These are phyloP conservation scores for Thinopyrum obtusiflorum DNA, from an alignment of 202 grass and related monocot genomes.

Conservation along the genomic window DNA sequence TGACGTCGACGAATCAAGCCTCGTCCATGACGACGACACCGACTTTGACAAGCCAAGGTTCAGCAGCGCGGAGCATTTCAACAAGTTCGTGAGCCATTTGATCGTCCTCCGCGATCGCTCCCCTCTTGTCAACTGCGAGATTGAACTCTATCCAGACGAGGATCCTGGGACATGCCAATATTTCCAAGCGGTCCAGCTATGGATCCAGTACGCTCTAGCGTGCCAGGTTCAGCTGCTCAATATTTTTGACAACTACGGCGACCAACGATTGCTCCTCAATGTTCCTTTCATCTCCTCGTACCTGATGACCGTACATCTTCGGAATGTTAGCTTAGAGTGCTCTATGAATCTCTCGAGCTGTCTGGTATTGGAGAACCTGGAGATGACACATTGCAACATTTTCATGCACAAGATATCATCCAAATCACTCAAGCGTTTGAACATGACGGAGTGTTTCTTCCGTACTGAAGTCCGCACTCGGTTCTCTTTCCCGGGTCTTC, in stretches of 20 bases:
- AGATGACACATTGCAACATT: no score
- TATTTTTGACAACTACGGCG: not conserved
- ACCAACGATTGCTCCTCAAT: not conserved
- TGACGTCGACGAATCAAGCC: no score
- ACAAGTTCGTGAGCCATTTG: not conserved
- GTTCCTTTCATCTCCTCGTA: not conserved
- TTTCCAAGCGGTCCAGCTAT: not conserved
- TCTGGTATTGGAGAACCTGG: no score
- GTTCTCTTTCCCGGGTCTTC: no score
- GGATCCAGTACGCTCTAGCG: not conserved
- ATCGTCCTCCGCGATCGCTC: not conserved
- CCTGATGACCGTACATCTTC: no score
- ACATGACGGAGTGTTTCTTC: no score
- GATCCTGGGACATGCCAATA: not conserved
- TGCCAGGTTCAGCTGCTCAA: not conserved
- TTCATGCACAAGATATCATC: no score
- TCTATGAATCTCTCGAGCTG: no score
- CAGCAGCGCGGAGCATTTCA: not conserved
- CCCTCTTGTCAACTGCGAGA: not conserved
- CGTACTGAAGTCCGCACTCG: no score
- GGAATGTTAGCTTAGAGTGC: no score
- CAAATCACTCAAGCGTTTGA: no score
- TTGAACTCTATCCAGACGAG: not conserved
- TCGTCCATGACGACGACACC: no score
- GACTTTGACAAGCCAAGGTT: not conserved